Evolutionary conservation across 768 basidiomycete species (phyloP).

Genomic region (Tremella fuciformis): DNA sequence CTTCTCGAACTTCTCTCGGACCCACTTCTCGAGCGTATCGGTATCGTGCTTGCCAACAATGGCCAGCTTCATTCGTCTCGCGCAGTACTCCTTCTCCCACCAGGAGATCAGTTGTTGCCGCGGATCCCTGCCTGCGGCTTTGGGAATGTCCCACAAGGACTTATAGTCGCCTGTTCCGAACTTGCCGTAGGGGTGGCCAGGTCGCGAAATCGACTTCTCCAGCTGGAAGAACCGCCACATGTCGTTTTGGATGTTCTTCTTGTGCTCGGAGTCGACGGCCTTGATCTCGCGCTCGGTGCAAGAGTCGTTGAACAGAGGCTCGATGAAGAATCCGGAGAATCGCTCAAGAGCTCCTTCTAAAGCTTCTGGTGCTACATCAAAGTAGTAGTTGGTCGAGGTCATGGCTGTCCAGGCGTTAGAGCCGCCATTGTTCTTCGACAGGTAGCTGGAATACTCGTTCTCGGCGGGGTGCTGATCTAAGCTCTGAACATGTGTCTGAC

Average conservation of each 20-base stretch:
- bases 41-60: constrained; percentile 53
- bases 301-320: constrained; percentile 69
- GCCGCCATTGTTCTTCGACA: constrained; percentile 60
- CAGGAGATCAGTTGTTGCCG: constrained; percentile 54
- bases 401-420: constrained; percentile 94
- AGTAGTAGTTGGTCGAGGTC: constrained; percentile 81
- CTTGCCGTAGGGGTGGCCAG: constrained; percentile 81
- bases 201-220: constrained; percentile 77
- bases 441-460: constrained; percentile 78
- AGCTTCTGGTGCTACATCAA: constrained; percentile 63
- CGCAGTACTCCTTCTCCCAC: constrained; percentile 54
- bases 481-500: constrained; percentile 3
- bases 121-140: constrained; percentile 50
- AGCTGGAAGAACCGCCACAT: constrained; percentile 90
- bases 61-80: constrained; percentile 61
- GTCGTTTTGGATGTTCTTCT: constrained; percentile 73
- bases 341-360: constrained; percentile 51
- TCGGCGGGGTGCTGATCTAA: constrained; percentile 58
- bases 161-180: constrained; percentile 77
- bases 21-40: constrained; percentile 47
- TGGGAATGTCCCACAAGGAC: constrained; percentile 53
- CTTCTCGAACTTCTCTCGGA: constrained; percentile 44
- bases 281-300: constrained; percentile 67
- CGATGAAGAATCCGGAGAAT: constrained; percentile 73
- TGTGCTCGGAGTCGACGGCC: constrained; percentile 79